These are phyloP conservation scores for Salinomyces thailandicus DNA, from an alignment of 2,329 filamentous ascomycete genomes.

Conservation along the genomic window DNA sequence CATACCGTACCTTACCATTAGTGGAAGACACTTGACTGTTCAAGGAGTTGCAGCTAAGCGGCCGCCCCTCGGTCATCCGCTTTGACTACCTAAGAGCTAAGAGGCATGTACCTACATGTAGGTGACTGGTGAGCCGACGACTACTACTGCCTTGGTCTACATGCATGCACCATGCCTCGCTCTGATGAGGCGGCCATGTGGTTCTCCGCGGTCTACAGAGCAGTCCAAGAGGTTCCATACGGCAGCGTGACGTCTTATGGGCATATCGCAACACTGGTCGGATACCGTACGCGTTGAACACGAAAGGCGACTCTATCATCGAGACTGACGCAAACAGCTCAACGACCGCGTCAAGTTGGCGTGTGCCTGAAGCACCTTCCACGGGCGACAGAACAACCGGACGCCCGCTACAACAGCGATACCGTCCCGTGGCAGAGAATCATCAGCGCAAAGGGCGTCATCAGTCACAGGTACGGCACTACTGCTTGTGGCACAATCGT, in stretches of 20 bases:
- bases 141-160: no score
- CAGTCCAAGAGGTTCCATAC: conserved; percentile 72
- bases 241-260: conserved; percentile 85
- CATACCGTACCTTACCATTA: no score
- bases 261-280: conserved; percentile 62
- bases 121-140: no score
- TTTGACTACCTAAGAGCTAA: no score
- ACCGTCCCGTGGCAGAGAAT: conserved; percentile 95
- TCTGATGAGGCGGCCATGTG: conserved; percentile 66
- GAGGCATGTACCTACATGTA: no score
- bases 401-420: conserved; percentile 52
- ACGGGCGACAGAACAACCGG: conserved; percentile 30
- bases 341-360: conserved; percentile 62
- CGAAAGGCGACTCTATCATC: conserved; percentile 4
- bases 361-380: conserved; percentile 82
- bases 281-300: conserved; percentile 49
- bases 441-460: conserved; percentile 74
- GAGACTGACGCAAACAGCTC: conserved; percentile 24
- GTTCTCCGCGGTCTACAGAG: conserved; percentile 67
- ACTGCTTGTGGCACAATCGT: no score
- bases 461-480: conserved; percentile 62
- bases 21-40: no score
- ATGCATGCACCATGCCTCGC: conserved; percentile 53
- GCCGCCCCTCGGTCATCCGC: no score
- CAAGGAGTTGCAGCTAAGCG: no score